phyloP scores from a whole-genome alignment of 2,329 filamentous ascomycete species.

The Cryphonectria radicalis region DNA sequence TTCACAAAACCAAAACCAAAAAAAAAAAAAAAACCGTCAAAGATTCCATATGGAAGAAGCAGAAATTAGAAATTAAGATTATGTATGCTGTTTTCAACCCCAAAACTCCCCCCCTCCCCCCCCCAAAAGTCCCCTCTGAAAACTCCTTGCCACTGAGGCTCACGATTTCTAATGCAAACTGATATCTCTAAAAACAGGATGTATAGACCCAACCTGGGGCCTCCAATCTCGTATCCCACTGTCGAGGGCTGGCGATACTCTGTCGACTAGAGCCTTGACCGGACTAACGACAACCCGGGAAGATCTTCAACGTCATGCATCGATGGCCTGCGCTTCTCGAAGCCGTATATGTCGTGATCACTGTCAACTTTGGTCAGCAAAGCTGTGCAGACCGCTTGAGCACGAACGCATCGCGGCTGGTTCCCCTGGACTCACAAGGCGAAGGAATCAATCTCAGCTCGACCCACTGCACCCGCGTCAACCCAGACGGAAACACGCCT shows the following conservation, averaged over 20 bases:
- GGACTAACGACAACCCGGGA: neutral
- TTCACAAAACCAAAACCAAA: neutral
- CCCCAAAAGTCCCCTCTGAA: neutral
- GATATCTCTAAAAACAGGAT: neutral
- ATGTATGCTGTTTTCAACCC: neutral
- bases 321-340: neutral
- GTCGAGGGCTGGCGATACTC: neutral
- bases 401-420: neutral
- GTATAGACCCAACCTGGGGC: neutral
- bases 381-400: too few relatives aligned
- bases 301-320: constrained; percentile 8
- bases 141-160: neutral
- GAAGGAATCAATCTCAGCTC: constrained; percentile 19
- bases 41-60: neutral
- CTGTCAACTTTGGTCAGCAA: neutral
- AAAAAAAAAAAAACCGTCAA: neutral
- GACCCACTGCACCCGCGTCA: constrained; percentile 37
- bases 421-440: constrained; percentile 3
- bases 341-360: constrained; percentile 23
- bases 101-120: neutral
- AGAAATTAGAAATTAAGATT: neutral
- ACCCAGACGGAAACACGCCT: constrained; percentile 67
- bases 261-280: constrained; percentile 2
- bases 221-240: neutral
- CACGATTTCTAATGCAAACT: neutral